phyloP scores from a whole-genome alignment of 1,139 yeast species.

The Meyerozyma guilliermondii region DNA sequence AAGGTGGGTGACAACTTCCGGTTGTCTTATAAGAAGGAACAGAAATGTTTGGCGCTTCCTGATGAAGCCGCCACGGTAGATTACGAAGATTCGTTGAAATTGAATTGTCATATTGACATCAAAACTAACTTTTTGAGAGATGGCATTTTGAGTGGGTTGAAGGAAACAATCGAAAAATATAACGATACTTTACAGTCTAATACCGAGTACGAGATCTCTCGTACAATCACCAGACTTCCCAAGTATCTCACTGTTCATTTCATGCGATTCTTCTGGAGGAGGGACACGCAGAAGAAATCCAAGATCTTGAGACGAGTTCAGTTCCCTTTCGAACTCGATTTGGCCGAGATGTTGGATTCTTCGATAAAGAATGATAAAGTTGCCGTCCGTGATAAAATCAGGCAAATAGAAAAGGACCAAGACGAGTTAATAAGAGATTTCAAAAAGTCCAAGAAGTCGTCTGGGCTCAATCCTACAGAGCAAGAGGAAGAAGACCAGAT shows the following conservation, averaged over 20 bases:
- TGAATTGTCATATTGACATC: conserved; percentile 84
- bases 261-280: conserved; percentile 93
- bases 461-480: conserved; percentile 32
- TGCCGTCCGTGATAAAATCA: conserved; percentile 70
- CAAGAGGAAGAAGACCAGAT: conserved; percentile 45
- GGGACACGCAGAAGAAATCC: conserved; percentile 85
- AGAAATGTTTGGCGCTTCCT: conserved; percentile 54
- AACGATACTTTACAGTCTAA: conserved; percentile 66
- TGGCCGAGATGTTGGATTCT: conserved; percentile 79
- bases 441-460: conserved; percentile 58
- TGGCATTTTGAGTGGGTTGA: conserved; percentile 72
- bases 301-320: conserved; percentile 91
- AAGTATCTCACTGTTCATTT: conserved; percentile 85
- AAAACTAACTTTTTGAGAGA: conserved; percentile 84
- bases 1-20: conserved; percentile 55
- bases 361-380: conserved; percentile 63
- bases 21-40: conserved; percentile 56
- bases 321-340: conserved; percentile 89
- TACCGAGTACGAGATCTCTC: conserved; percentile 64
- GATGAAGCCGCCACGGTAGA: conserved; percentile 48
- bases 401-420: conserved; percentile 72
- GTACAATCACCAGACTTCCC: conserved; percentile 76
- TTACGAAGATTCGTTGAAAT: conserved; percentile 57
- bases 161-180: conserved; percentile 72
- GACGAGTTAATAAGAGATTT: conserved; percentile 70